These are phyloP conservation scores for Trypanosoma melophagium DNA, from an alignment of 208 protist genomes.

Conservation along the genomic window DNA sequence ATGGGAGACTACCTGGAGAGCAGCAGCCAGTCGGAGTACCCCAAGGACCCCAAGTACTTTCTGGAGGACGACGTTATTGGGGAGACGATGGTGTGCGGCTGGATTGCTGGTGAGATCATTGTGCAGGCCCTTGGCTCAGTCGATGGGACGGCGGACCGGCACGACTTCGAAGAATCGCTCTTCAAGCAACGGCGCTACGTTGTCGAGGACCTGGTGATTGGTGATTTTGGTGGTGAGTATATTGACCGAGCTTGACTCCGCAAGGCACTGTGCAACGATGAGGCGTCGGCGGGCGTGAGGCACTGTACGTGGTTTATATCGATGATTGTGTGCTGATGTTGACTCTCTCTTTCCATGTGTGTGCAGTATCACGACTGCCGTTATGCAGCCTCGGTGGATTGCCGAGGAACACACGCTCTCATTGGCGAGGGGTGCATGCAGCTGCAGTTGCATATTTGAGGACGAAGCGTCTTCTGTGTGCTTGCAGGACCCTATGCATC, in stretches of 20 bases:
- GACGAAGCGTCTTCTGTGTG: too few relatives aligned
- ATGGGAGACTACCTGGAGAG: slow-evolving; percentile 26
- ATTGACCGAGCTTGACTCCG: neutral
- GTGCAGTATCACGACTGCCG: too few relatives aligned
- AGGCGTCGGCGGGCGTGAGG: slow-evolving; percentile 23
- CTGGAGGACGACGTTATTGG: slow-evolving; percentile 20
- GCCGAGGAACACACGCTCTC: too few relatives aligned
- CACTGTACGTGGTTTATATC: slow-evolving; percentile 5
- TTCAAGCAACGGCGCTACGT: slow-evolving; percentile 29
- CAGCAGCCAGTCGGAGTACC: slow-evolving; percentile 2
- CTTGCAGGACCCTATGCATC: too few relatives aligned
- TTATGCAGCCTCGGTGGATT: too few relatives aligned
- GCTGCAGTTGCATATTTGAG: too few relatives aligned
- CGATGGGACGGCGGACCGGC: slow-evolving; percentile 1
- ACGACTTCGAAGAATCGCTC: slow-evolving; percentile 23
- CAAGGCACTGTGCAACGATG: slow-evolving; percentile 15
- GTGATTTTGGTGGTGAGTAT: slow-evolving; percentile 27
- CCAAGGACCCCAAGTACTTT: slow-evolving; percentile 14
- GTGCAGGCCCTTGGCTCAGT: neutral
- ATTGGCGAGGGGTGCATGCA: too few relatives aligned
- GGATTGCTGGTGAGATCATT: slow-evolving; percentile 24
- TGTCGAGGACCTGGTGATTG: slow-evolving; percentile 30
- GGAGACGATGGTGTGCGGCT: slow-evolving; percentile 29
- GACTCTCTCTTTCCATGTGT: neutral
- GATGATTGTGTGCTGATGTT: neutral